phyloP scores from a whole-genome alignment of 2,329 filamentous ascomycete species.

The Colletotrichum truncatum region DNA sequence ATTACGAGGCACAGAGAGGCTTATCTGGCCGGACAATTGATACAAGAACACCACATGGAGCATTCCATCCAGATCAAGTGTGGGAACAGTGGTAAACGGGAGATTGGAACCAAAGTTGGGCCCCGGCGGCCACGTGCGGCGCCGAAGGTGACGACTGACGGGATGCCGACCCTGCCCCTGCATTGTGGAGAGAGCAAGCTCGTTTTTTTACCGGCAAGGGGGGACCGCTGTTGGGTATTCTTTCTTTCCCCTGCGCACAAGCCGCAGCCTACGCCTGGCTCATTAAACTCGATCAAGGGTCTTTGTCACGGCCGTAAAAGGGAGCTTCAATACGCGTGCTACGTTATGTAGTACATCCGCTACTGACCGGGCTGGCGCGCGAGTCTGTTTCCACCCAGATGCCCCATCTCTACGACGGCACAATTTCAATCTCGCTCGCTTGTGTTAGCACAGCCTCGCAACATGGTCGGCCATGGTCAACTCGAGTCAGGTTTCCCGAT shows the following conservation, averaged over 20 bases:
- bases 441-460: constrained; percentile 24
- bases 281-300: constrained; percentile 26
- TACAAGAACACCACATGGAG: neutral
- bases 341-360: neutral
- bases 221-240: constrained; percentile 1
- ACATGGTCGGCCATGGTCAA: constrained; percentile 20
- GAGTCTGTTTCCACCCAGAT: constrained; percentile 9
- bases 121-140: constrained; percentile 40
- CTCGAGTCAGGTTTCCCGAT: constrained; percentile 25
- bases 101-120: constrained; percentile 37
- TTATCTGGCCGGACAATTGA: neutral
- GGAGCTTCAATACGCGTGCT: constrained; percentile 1
- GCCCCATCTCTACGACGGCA: constrained; percentile 18
- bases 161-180: constrained; percentile 26
- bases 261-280: constrained; percentile 1
- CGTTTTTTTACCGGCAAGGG: constrained; percentile 14
- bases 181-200: constrained; percentile 18
- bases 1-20: constrained; percentile 16
- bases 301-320: constrained; percentile 17
- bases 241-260: constrained; percentile 17
- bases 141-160: constrained; percentile 20
- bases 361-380: constrained; percentile 15
- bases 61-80: constrained; percentile 8
- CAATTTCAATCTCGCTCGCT: constrained; percentile 30
- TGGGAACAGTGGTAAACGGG: constrained; percentile 28